phyloP scores from a whole-genome alignment of 1,139 yeast species.

The Arxiozyma telluris region DNA sequence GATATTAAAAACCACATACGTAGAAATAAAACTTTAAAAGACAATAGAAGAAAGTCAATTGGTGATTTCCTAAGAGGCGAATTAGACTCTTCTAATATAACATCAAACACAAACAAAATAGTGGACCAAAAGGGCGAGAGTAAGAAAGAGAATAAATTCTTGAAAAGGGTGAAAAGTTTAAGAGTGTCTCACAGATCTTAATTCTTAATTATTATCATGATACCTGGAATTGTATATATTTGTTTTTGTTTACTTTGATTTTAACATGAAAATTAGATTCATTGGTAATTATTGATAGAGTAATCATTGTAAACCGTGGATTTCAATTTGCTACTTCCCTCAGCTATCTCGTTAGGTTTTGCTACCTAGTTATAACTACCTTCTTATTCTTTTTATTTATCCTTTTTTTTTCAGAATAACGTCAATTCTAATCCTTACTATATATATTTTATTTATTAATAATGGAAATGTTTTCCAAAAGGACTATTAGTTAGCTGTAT shows the following conservation, averaged over 20 bases:
- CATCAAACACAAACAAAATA: slow-evolving; percentile 24
- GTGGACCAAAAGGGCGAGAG: not conserved
- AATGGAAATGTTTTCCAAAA: not conserved
- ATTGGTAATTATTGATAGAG: no score
- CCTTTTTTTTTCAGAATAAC: not conserved
- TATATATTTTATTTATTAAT: no score
- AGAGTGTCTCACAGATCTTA: slow-evolving; percentile 20
- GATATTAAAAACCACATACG: slow-evolving; percentile 43
- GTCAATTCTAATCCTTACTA: no score
- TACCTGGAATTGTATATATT: not conserved
- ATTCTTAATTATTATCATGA: not conserved
- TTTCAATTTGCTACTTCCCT: not conserved
- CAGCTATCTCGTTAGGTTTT: not conserved
- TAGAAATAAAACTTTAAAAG: slow-evolving; percentile 6
- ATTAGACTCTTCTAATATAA: slow-evolving; percentile 6
- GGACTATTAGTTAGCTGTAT: not conserved
- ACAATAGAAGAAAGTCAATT: slow-evolving; percentile 6
- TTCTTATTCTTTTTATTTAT: not conserved
- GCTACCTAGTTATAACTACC: not conserved
- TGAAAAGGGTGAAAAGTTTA: slow-evolving; percentile 81
- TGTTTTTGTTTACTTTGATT: slow-evolving; percentile 32
- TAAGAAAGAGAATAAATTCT: slow-evolving; percentile 41
- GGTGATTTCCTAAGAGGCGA: slow-evolving; percentile 8
- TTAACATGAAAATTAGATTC: no score
- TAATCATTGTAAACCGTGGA: not conserved